Evolutionary conservation across 2,329 filamentous ascomycete species (phyloP), one percentile per base, ranked within the genome.

Genomic region (Parasarocladium wereldwijsianum): DNA sequence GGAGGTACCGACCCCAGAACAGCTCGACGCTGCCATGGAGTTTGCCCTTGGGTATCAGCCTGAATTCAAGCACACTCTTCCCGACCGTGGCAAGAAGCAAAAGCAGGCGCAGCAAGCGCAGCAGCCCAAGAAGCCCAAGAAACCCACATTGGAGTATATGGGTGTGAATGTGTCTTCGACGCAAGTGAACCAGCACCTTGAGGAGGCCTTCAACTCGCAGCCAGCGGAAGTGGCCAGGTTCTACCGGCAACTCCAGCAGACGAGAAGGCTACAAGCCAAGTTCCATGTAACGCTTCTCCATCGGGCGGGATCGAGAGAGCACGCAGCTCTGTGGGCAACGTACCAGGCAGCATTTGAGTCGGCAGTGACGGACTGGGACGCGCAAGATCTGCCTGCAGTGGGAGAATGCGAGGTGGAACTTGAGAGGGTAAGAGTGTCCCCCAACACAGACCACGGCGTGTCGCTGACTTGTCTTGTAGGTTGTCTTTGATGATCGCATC

Each of bases 221-320:
- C 49, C 54, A 3, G 43, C 69, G 0, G 53, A 71, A 4, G 42
- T 30, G 6, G 47, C 48, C 18, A 46, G 45, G 7, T 76, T 93
- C 45, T 98, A 81, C 58, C 70, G 67, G 42, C 70, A 82, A 34
- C 66, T 98, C 19, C 70, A 79, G 50, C 66, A 78, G 40, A 67
- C 64, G 3, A 67, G 76, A 13, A 80, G 90, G 32, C 57, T 96
- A 5, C 87, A 96, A 52, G 48, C 66, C n/a, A 66, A 75, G 23
- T 98, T 96, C 50, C 90, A 98, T 49, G 82, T 98, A 34, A 98
- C 90, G 0, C 67, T 98, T 22, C 84, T 94, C 50, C 90, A 98
- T 52, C 76, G 77, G 26, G 73, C 76, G 8, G 61, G 59, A 3
- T 58, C 70, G 8, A 60, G 62, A 23, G 55, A 76, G 17, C 54